phyloP scores from a whole-genome alignment of 2,329 filamentous ascomycete species.

The Corniculantispora saksenae region DNA sequence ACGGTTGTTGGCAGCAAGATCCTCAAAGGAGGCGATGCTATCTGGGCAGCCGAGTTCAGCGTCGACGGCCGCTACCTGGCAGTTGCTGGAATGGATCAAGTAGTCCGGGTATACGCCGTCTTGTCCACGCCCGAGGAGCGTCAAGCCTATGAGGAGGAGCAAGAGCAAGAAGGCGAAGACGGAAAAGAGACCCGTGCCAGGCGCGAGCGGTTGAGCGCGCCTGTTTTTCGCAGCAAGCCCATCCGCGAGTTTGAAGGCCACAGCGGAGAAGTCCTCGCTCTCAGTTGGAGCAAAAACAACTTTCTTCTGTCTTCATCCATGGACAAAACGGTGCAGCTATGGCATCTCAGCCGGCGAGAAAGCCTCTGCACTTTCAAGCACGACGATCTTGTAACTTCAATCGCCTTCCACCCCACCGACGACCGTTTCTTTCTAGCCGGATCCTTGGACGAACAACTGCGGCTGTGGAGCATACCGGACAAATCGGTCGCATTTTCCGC shows the following conservation, averaged over 20 bases:
- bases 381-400: slow-evolving; percentile 90
- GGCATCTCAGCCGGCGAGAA: slow-evolving; percentile 84
- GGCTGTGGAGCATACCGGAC: slow-evolving; percentile 96
- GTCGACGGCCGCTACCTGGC: slow-evolving; percentile 88
- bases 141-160: slow-evolving; percentile 69
- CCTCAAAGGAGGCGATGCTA: slow-evolving; percentile 60
- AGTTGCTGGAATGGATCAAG: slow-evolving; percentile 84
- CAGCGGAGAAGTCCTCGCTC: slow-evolving; percentile 79
- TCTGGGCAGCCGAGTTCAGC: slow-evolving; percentile 93
- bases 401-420: slow-evolving; percentile 90
- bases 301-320: slow-evolving; percentile 94
- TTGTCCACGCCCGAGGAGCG: slow-evolving; percentile 82
- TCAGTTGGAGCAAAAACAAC: slow-evolving; percentile 99
- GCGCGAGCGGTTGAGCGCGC: slow-evolving; percentile 74
- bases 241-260: slow-evolving; percentile 81
- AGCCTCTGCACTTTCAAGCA: slow-evolving; percentile 94
- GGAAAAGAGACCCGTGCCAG: slow-evolving; percentile 30
- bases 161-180: slow-evolving; percentile 43
- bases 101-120: slow-evolving; percentile 86
- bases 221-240: slow-evolving; percentile 82
- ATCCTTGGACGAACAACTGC: slow-evolving; percentile 82
- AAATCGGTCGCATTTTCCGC: slow-evolving; percentile 85
- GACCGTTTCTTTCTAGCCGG: slow-evolving; percentile 96
- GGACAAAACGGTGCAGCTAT: slow-evolving; percentile 94
- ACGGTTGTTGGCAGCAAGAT: slow-evolving; percentile 44